Evolutionary conservation across 1,284 basidiomycete species (phyloP).

Genomic region (Leccinum griseonigrum): DNA sequence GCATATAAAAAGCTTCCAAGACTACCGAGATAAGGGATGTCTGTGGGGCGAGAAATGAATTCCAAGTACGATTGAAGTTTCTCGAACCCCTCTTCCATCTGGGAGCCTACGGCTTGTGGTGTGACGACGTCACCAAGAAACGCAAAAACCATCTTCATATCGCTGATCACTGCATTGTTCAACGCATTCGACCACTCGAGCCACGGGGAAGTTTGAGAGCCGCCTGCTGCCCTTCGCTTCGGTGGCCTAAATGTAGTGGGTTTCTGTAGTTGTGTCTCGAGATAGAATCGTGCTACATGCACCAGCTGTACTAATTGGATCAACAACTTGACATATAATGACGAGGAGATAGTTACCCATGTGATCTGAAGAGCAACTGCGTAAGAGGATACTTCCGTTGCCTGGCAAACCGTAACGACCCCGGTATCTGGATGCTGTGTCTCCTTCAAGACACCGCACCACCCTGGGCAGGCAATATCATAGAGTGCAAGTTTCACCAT

Average conservation of each 20-base stretch:
- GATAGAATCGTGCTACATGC: neutral
- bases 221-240: neutral
- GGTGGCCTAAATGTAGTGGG: neutral
- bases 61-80: neutral
- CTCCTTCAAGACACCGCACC: too few relatives aligned
- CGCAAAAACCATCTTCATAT: neutral
- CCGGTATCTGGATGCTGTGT: too few relatives aligned
- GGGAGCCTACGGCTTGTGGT: neutral
- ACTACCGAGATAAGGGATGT: neutral
- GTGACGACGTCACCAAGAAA: neutral
- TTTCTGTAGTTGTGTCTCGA: neutral
- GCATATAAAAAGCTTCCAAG: neutral
- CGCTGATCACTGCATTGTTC: neutral
- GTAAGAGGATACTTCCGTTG: too few relatives aligned
- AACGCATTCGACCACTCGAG: neutral
- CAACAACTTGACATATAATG: neutral
- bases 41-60: neutral
- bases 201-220: neutral
- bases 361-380: neutral
- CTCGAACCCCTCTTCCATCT: neutral
- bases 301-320: neutral
- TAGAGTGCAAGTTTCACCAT: neutral
- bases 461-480: too few relatives aligned
- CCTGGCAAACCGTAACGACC: too few relatives aligned
- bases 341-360: neutral